phyloP scores from a whole-genome alignment of 495 filamentous ascomycete species.

The Podospora sp. region DNA sequence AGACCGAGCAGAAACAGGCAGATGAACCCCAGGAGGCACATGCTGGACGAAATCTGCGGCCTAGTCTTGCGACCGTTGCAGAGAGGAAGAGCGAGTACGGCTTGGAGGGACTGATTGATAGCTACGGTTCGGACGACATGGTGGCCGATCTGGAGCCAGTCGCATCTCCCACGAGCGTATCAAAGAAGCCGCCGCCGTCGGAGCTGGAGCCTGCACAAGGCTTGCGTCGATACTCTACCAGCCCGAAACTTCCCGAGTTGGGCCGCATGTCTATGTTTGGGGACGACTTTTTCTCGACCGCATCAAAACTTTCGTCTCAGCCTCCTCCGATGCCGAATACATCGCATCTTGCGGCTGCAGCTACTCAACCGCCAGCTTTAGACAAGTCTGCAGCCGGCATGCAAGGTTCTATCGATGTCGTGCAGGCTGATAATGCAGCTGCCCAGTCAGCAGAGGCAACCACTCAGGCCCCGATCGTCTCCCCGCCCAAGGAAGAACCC shows the following conservation, averaged over 20 bases:
- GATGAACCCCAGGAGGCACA: conserved; percentile 35
- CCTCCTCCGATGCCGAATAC: background rate
- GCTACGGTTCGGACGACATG: conserved; percentile 23
- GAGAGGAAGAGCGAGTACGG: conserved; percentile 64
- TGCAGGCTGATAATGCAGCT: conserved; percentile 16
- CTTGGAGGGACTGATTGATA: conserved; percentile 44
- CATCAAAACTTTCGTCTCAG: conserved; percentile 20
- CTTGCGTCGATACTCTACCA: conserved; percentile 43
- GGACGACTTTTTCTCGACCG: conserved; percentile 44
- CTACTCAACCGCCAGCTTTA: conserved; percentile 2
- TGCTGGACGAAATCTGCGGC: conserved; percentile 33
- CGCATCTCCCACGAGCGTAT: background rate
- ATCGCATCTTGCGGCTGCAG: background rate
- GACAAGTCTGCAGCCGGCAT: background rate
- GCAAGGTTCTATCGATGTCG: background rate
- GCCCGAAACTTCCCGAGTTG: conserved; percentile 64
- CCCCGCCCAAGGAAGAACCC: conserved; percentile 18
- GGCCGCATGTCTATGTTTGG: conserved; percentile 68
- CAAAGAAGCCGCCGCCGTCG: background rate
- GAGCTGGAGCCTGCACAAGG: conserved; percentile 36
- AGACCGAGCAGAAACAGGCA: conserved; percentile 1
- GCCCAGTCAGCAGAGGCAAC: background rate
- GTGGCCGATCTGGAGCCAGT: conserved; percentile 15
- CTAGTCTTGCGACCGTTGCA: conserved; percentile 55
- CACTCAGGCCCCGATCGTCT: background rate